phyloP scores from a whole-genome alignment of 1,284 basidiomycete genomes.

The Microbotryum saponariae region DNA sequence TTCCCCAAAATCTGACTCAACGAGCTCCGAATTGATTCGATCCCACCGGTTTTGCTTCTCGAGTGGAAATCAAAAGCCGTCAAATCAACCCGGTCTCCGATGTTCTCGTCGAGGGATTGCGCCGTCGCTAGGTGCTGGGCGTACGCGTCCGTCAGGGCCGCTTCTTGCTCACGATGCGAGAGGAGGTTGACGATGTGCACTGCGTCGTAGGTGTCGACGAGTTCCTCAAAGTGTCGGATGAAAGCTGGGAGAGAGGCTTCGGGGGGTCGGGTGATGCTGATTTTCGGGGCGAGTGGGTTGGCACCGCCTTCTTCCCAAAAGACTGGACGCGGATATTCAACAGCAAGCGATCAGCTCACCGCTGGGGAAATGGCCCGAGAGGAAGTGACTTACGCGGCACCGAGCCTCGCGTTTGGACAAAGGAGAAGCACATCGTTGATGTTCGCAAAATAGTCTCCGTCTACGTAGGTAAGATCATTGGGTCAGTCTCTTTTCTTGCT shows the following conservation, averaged over 20 bases:
- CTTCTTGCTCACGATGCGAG: constrained; percentile 53
- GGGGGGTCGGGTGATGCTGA: constrained; percentile 88
- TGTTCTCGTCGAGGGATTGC: constrained; percentile 9
- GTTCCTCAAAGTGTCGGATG: constrained; percentile 79
- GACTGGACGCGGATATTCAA: constrained; percentile 48
- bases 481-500: neutral
- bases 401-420: constrained; percentile 85
- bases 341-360: constrained; percentile 14
- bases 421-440: constrained; percentile 69
- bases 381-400: constrained; percentile 63
- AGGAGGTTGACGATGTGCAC: constrained; percentile 50
- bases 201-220: constrained; percentile 43
- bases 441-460: constrained; percentile 86
- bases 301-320: constrained; percentile 98
- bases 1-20: constrained; percentile 56
- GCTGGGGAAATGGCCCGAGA: constrained; percentile 3
- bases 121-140: constrained; percentile 55
- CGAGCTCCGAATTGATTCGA: constrained; percentile 74
- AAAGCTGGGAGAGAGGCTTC: constrained; percentile 89
- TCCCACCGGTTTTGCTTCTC: constrained; percentile 67
- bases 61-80: constrained; percentile 94
- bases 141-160: constrained; percentile 73
- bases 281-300: constrained; percentile 63
- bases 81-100: constrained; percentile 43
- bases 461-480: constrained; percentile 42